Evolutionary conservation across 257 asterid species (phyloP).

Genomic region (Nicotiana obtusifolia): DNA sequence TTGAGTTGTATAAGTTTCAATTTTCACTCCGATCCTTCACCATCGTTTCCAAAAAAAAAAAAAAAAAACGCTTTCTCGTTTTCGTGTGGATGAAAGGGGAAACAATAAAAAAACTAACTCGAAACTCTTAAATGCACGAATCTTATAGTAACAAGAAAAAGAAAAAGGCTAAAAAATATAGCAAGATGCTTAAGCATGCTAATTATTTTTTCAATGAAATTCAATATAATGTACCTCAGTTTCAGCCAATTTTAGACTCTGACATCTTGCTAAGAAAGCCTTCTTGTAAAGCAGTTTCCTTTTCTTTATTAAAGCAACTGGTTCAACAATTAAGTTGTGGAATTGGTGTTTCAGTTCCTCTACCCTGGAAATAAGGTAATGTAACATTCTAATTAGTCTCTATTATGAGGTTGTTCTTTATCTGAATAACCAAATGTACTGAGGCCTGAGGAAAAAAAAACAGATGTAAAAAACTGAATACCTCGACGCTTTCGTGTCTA

Average conservation of each 20-base stretch:
- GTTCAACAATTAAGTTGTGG: conserved; percentile 24
- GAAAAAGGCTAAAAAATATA: too few relatives aligned
- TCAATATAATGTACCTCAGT: conserved; percentile 41
- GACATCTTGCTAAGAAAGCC: conserved; percentile 66
- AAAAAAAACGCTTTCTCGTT: too few relatives aligned
- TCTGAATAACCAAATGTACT: neutral
- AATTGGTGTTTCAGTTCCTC: conserved; percentile 38
- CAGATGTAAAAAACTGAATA: conserved; percentile 6
- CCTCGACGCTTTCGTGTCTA: conserved; percentile 50
- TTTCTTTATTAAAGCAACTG: conserved; percentile 24
- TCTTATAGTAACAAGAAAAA: too few relatives aligned
- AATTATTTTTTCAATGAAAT: neutral
- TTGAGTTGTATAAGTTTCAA: too few relatives aligned
- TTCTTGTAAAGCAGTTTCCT: conserved; percentile 49
- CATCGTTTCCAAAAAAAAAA: too few relatives aligned
- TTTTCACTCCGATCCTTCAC: too few relatives aligned
- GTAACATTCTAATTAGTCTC: neutral
- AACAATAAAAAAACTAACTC: too few relatives aligned
- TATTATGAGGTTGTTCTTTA: neutral
- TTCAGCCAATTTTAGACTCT: conserved; percentile 61
- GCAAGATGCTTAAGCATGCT: neutral
- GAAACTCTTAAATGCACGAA: too few relatives aligned
- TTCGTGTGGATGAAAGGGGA: too few relatives aligned
- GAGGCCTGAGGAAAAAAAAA: too few relatives aligned
- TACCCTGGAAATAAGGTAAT: conserved; percentile 34